phyloP scores from a whole-genome alignment of 257 asterid genomes.

The Solanum sitiens region DNA sequence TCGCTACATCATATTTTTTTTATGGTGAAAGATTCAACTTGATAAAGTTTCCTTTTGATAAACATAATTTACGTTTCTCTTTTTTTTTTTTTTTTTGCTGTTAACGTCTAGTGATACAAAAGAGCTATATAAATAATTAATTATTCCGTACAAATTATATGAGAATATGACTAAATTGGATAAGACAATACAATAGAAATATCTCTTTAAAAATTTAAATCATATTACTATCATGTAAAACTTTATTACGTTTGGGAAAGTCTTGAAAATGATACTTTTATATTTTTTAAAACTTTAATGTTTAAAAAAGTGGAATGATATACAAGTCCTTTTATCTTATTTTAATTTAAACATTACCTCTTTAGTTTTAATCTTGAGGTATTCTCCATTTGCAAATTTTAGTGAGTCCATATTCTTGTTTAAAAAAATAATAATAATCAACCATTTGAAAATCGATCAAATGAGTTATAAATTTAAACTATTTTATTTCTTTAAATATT shows the following conservation, averaged over 20 bases:
- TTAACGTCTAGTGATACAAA: background rate
- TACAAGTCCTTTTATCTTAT: background rate
- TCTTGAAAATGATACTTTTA: background rate
- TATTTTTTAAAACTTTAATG: too few species aligned
- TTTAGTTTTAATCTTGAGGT: background rate
- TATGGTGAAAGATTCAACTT: background rate
- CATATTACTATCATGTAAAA: background rate
- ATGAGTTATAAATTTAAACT: background rate
- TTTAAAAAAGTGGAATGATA: background rate
- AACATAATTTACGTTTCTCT: background rate
- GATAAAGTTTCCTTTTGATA: background rate
- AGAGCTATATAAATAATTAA: background rate
- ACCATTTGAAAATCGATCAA: too few species aligned
- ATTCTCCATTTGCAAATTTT: background rate
- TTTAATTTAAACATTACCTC: background rate
- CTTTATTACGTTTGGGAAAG: background rate
- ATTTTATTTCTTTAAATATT: too few species aligned
- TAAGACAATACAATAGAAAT: background rate
- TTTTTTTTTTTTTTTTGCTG: background rate
- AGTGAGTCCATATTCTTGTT: background rate
- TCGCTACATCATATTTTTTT: too few species aligned
- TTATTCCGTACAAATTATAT: too few species aligned
- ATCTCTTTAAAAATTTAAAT: background rate
- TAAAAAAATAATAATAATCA: too few species aligned
- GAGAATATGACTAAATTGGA: background rate